phyloP scores from a whole-genome alignment of 768 basidiomycete species.

The Lentinula detonsa region DNA sequence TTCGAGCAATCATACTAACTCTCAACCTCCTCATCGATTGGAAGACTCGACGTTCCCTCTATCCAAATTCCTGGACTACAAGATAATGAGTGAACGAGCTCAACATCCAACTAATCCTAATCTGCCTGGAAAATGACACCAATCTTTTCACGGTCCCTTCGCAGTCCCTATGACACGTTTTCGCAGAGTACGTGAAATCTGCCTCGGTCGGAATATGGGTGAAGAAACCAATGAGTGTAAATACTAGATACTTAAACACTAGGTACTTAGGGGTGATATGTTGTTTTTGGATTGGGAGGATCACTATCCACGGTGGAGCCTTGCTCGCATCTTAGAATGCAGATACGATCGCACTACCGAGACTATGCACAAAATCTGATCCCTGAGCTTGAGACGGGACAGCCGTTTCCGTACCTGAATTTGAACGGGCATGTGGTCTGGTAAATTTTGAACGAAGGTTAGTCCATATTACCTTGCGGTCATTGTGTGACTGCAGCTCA shows the following conservation, averaged over 20 bases:
- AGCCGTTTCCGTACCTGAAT: too few relatives aligned
- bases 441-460: too few relatives aligned
- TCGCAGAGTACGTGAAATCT: not conserved
- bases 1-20: too few relatives aligned
- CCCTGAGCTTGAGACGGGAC: too few relatives aligned
- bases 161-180: not conserved
- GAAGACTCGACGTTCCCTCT: too few relatives aligned
- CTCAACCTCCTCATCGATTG: too few relatives aligned
- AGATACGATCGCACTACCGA: not conserved
- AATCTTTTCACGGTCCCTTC: not conserved
- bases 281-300: not conserved
- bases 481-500: too few relatives aligned
- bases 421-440: too few relatives aligned
- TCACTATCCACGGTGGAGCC: not conserved
- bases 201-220: not conserved
- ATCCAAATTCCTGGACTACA: too few relatives aligned
- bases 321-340: not conserved
- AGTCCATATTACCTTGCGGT: too few relatives aligned
- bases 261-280: too few relatives aligned
- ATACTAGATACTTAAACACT: not conserved
- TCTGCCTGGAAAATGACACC: not conserved
- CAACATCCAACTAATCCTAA: not conserved
- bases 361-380: not conserved
- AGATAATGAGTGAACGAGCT: too few relatives aligned
- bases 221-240: not conserved